Evolutionary conservation across 2,329 filamentous ascomycete species (phyloP), one percentile per base, ranked within the genome.

Genomic region (Ophidiomyces ophidiicola): DNA sequence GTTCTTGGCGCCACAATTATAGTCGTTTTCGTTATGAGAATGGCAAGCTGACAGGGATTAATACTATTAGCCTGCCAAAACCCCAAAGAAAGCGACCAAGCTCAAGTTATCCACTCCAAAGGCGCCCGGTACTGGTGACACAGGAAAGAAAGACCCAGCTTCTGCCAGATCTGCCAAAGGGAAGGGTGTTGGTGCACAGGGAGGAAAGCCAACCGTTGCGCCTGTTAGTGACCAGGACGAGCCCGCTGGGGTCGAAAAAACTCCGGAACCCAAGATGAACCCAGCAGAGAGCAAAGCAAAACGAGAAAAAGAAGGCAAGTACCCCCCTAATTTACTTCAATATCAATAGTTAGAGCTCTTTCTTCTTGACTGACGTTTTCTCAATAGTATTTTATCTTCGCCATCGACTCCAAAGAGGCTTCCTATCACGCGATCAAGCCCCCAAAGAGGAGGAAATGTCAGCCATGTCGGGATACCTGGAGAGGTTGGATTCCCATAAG

Each of bases 401-500:
- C 47, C 88, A 98, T 63, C 85, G 87, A 59, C 76, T 98, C 23
- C 90, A 98, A 57, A 92, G 93, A 59, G 87, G 87, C 0, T 86
- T 98, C 52, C 70, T 98, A 30, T 82, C 82, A 15, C 76, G 82
- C 43, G 86, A 94, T 48, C 75, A 82, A 50, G 74, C 79, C 34
- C 87, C 88, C n/a, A 82, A 87, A 60, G 82, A 85, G 51, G 78
- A 86, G 17, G 68, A 69, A 43, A 68, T 67, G 64, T 58, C 57
- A 0, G 48, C 54, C 23, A 66, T 67, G 61, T 61, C 61, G 6
- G 55, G 48, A 25, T 63, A 59, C 44, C 62, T 66, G 50, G 72
- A 70, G 20, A 84, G 92, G 59, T 74, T 98, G 4, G 90, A 98
- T 63, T 74, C 70, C 5, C 80, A 76, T 69, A 59, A 75, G 1